Conservation (phyloP, 2,329 filamentous ascomycete genomes). For the Cephalotrichum gorgonifer region DNA sequence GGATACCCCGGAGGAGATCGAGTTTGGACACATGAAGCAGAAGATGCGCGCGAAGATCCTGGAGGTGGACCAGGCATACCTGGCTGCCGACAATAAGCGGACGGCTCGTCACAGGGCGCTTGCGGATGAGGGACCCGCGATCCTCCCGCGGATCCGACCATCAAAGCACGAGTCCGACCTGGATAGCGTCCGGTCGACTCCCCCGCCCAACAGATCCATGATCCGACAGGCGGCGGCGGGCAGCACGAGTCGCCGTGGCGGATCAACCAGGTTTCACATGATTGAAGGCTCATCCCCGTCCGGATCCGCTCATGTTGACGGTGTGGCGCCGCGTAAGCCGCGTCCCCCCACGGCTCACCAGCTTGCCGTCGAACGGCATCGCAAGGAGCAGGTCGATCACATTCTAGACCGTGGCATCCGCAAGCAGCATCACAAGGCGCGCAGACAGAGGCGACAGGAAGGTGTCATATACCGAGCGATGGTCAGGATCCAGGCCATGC, state of each 20-base stretch:
- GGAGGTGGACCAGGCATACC: slow-evolving; percentile 61
- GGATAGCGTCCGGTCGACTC: slow-evolving; percentile 33
- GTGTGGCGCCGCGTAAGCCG: slow-evolving; percentile 50
- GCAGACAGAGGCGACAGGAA: slow-evolving; percentile 51
- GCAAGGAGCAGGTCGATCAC: slow-evolving; percentile 70
- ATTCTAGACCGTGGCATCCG: slow-evolving; percentile 68
- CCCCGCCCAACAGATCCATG: slow-evolving; percentile 11
- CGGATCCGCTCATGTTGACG: slow-evolving; percentile 37
- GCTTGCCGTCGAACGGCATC: slow-evolving; percentile 68
- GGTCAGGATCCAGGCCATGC: slow-evolving; percentile 47
- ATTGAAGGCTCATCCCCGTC: slow-evolving; percentile 52
- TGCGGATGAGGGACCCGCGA: slow-evolving; percentile 44
- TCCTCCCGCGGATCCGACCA: slow-evolving; percentile 52
- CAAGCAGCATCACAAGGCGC: slow-evolving; percentile 51
- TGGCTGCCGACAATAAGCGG: slow-evolving; percentile 50
- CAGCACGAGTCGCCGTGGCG: slow-evolving; percentile 27
- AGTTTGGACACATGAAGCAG: slow-evolving; percentile 64
- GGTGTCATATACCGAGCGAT: slow-evolving; percentile 58
- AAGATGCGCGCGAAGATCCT: slow-evolving; percentile 66
- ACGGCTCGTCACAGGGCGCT: slow-evolving; percentile 28
- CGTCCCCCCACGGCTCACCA: slow-evolving; percentile 74
- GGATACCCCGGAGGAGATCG: slow-evolving; percentile 58
- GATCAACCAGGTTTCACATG: slow-evolving; percentile 47
- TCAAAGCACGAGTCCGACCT: slow-evolving; percentile 46
- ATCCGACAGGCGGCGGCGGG: slow-evolving; percentile 3